Conservation (phyloP, 169 alveolate genomes). For the Eimeria zaria region DNA sequence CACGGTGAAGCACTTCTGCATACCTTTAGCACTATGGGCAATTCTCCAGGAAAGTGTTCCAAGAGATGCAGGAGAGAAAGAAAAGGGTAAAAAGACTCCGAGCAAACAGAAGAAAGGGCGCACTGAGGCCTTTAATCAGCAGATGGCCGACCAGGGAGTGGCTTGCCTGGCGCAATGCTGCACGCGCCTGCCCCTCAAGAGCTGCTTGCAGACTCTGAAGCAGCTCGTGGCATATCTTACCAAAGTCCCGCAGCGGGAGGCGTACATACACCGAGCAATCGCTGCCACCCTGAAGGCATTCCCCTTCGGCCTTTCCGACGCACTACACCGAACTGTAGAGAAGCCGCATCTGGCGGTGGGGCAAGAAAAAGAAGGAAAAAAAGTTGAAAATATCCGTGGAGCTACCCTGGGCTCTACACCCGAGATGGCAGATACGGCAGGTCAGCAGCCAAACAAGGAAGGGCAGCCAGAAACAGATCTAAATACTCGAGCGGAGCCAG, state of each 20-base stretch:
- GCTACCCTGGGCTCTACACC: too few species aligned
- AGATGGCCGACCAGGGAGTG: constrained; percentile 81
- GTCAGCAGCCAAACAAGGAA: neutral
- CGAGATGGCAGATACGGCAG: neutral
- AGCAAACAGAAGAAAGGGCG: constrained; percentile 7
- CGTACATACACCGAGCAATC: constrained; percentile 72
- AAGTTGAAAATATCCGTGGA: neutral
- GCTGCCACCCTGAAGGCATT: constrained; percentile 52
- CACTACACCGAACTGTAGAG: constrained; percentile 2
- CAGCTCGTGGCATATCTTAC: constrained; percentile 66
- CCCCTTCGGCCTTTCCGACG: constrained; percentile 64
- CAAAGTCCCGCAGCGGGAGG: constrained; percentile 76
- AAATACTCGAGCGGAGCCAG: neutral
- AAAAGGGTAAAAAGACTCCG: neutral
- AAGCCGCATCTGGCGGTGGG: neutral
- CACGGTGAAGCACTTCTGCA: constrained; percentile 55
- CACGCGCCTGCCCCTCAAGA: constrained; percentile 35
- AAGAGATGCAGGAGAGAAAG: neutral
- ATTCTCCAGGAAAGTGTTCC: constrained; percentile 58
- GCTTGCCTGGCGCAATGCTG: constrained; percentile 70
- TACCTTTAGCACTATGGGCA: constrained; percentile 71
- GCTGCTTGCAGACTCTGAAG: constrained; percentile 21
- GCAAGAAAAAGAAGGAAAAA: neutral
- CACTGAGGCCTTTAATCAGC: constrained; percentile 73
- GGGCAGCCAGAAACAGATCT: neutral